Evolutionary conservation across 192 early-diverging fungal species (phyloP).

Genomic region (Umbelopsis sp.): DNA sequence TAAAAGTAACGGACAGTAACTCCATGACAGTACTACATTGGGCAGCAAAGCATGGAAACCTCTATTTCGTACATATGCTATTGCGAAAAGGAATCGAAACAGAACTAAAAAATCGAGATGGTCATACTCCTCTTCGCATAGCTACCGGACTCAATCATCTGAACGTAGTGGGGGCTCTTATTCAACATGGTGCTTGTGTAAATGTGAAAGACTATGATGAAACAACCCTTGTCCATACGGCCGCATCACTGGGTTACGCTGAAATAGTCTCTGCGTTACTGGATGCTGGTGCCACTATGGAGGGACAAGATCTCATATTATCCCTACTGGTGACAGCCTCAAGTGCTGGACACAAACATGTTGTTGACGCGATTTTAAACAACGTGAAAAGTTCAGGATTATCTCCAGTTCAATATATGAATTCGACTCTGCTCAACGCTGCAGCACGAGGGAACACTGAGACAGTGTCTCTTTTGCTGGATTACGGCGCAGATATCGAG

Average conservation of each 20-base stretch:
- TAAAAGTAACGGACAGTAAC: not conserved
- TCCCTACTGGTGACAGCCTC: not conserved
- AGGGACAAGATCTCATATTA: not conserved
- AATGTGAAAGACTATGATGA: not conserved
- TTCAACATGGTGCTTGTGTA: not conserved
- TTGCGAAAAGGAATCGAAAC: not conserved
- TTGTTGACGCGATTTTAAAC: not conserved
- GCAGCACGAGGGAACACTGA: not conserved
- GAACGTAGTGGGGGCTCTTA: not conserved
- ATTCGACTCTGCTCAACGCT: not conserved
- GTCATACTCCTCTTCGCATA: not conserved
- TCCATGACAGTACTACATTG: not conserved
- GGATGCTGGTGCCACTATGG: not conserved
- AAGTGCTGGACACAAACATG: not conserved
- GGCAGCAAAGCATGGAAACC: not conserved
- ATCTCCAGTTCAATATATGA: too few relatives aligned
- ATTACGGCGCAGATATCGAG: not conserved
- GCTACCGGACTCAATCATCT: not conserved
- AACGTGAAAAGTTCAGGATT: too few relatives aligned
- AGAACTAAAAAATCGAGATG: not conserved
- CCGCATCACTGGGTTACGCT: not conserved
- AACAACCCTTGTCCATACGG: not conserved
- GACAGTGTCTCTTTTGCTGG: not conserved
- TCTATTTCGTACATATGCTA: not conserved
- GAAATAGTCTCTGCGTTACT: not conserved